These are phyloP conservation scores for Yarrowia sp. DNA, from an alignment of 805 yeast species.

Conservation along the genomic window DNA sequence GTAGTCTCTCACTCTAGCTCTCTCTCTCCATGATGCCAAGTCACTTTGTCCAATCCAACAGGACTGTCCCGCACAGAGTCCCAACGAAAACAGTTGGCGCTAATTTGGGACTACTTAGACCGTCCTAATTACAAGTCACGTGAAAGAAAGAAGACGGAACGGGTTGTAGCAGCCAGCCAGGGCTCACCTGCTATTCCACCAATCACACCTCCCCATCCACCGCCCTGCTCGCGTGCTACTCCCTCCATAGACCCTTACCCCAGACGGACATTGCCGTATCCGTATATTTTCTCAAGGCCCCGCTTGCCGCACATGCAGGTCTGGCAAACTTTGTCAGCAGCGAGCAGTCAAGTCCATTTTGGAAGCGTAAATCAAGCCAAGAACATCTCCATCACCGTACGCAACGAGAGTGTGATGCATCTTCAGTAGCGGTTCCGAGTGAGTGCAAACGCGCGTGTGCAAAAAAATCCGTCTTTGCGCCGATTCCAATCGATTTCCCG, in stretches of 20 bases:
- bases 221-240: constrained; percentile 7
- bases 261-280: constrained; percentile 15
- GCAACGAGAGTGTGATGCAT: constrained; percentile 26
- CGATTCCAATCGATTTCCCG: too few species aligned
- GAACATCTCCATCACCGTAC: constrained; percentile 36
- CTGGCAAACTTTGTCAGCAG: constrained; percentile 32
- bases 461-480: too few species aligned
- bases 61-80: not conserved
- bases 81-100: constrained; percentile 30
- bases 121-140: not conserved
- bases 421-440: constrained; percentile 39
- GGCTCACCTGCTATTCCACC: too few species aligned
- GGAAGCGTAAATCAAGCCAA: constrained; percentile 33
- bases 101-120: constrained; percentile 9
- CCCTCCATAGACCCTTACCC: constrained; percentile 5
- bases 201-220: too few species aligned
- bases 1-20: too few species aligned
- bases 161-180: too few species aligned
- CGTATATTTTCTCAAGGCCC: constrained; percentile 32
- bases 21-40: not conserved
- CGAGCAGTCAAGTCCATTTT: constrained; percentile 15
- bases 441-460: not conserved
- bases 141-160: not conserved
- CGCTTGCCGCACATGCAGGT: constrained; percentile 38
- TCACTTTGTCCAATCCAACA: constrained; percentile 6